Base-by-base conservation (phyloP, 2,329 filamentous ascomycete genomes). In the Aquanectria penicillioides region DNA sequence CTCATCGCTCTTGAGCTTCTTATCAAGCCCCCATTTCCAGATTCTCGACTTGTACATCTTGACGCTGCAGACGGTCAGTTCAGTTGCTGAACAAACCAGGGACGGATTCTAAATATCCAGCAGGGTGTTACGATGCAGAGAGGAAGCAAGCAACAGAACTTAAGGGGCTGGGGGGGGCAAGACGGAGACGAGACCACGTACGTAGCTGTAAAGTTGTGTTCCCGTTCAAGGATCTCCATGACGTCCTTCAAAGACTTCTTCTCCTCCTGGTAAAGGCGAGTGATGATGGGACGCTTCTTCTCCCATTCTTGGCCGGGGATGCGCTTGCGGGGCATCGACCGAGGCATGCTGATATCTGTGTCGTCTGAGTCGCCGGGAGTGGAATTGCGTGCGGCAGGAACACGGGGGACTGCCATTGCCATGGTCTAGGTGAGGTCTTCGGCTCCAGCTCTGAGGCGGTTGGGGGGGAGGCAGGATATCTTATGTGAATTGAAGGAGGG, bases 21-120 rank as follows among this genome's bases (percentile, higher is more conserved):
- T 78, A 48, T 77, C 75, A 36, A 79, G 71, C 5, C 75, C 74
- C 77, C 77, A 79, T 62, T 75, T 74, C 69, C 73, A 76, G 43
- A 79, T 77, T 38, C 76, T 73, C 38, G 76, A 78, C 69, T 79
- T 79, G 67, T 76, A 79, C 75, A 79, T 79, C 63, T 77, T 78
- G 51, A 76, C 74, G 17, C 76, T 78, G 55, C 20, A 49, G 15
- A 34, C 36, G 34, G 40, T 54, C 57, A 58, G 25, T 15, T 25
- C 23, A 18, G 10, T 8, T 20, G 11, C 10, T 11, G 11, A 13
- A n/a, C 31, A 33, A n/a, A 13, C 6, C 13, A 33, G 31, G 12
- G 15, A n/a, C 31, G 15, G 31, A 38, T 20, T 10, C 4, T 20
- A 17, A 5, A 28, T 13, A 46, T 25, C 10, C 17, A 44, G 36